Conservation (phyloP, 352 stramenopile species). For the Globisporangium ultimum region DNA sequence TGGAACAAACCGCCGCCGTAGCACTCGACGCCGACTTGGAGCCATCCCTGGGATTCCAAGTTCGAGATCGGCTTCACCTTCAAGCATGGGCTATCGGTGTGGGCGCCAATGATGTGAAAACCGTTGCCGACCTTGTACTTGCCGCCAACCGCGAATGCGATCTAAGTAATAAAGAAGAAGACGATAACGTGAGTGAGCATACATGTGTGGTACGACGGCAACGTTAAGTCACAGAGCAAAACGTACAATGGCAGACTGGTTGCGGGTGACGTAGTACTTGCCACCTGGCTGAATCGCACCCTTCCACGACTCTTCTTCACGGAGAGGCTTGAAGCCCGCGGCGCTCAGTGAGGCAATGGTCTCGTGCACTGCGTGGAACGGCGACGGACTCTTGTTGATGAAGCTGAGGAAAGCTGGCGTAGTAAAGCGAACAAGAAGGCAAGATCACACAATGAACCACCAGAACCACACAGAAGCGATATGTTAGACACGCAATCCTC, state of each 20-base stretch:
- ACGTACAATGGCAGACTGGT: slow-evolving; percentile 92
- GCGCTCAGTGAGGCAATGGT: slow-evolving; percentile 73
- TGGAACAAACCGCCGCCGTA: slow-evolving; percentile 94
- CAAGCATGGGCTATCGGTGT: slow-evolving; percentile 96
- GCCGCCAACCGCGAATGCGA: slow-evolving; percentile 93
- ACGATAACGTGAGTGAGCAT: too few species aligned
- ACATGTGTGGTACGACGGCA: background rate
- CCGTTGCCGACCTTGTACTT: slow-evolving; percentile 90
- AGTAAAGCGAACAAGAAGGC: background rate
- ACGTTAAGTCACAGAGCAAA: background rate
- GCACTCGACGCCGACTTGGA: slow-evolving; percentile 82
- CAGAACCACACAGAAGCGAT: slow-evolving; percentile 2
- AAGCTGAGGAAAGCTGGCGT: slow-evolving; percentile 83
- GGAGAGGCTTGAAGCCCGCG: slow-evolving; percentile 91
- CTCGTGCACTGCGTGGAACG: slow-evolving; percentile 93
- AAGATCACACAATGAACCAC: background rate
- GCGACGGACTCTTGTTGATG: slow-evolving; percentile 92
- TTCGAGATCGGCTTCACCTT: slow-evolving; percentile 95
- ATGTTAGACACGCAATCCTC: background rate
- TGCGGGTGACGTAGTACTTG: slow-evolving; percentile 98
- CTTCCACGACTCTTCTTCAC: slow-evolving; percentile 80
- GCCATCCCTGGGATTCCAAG: slow-evolving; percentile 77
- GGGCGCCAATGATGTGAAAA: slow-evolving; percentile 96
- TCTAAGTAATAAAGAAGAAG: slow-evolving; percentile 12
- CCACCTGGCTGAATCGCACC: slow-evolving; percentile 63